Evolutionary conservation across 805 yeast species (phyloP), one percentile per base, ranked within the genome.

Genomic region (Metschnikowia baotianmanensis): DNA sequence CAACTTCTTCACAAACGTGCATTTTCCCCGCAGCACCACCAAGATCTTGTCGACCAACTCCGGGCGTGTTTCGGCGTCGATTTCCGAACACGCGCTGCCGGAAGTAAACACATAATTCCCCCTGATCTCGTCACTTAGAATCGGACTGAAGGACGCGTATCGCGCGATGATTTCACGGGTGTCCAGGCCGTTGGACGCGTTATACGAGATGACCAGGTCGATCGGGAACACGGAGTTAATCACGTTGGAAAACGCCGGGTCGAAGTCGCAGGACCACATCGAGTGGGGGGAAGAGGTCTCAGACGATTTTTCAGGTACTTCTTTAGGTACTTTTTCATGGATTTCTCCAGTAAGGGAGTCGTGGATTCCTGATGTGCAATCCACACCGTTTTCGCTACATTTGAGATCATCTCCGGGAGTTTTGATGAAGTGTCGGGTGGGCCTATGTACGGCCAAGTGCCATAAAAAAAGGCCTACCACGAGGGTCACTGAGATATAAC

Each of bases 1-100:
- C 13, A 79, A 74, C 50, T 80, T 80, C 12, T 67, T 67, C 34
- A 72, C 77, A 52, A 80, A 76, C 17, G 78, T 69, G 58, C 83
- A 78, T 4, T 65, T 71, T 5, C 83, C 83, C n/a, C 82, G 41
- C 8, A 33, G 41, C 8, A 51, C 55, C 11, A 52, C 30, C 10
- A 52, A 35, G 12, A 62, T 52, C 42, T 65, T 62, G 38, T 57
- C 53, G 23, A 43, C 34, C 40, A 48, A 55, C 6, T 52, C 47
- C 4, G 45, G 36, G n/a, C 28, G 40, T 21, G 26, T 21, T 8
- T 28, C 18, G 3, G 34, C 46, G n/a, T 51, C 36, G 6, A 53
- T 31, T 4, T 44, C 48, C 6, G 45, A 38, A 46, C 74, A 69
- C 9, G 63, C 72, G 37, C 59, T 47, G 20, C 47, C 45, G 6